Evolutionary conservation across 139 green algal species (phyloP), one percentile per base, ranked within the genome.

Genomic region (Nannochloris sp.): DNA sequence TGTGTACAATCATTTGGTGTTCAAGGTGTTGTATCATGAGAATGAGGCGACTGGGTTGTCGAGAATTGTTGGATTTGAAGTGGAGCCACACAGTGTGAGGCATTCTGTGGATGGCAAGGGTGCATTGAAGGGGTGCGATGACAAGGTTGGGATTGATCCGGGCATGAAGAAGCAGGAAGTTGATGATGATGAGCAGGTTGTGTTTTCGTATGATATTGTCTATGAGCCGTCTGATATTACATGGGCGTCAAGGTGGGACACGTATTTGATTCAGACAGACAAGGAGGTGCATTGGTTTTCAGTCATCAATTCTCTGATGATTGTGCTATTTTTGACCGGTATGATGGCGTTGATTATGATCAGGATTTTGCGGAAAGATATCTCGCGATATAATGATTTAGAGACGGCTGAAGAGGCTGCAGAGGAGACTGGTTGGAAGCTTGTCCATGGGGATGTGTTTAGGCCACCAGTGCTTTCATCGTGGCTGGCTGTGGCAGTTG

Each of bases 311-410:
- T 91, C 77, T n/a, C 74, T 96, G 43, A 97, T 98, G 92, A 97
- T 98, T 56, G 92, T 98, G 63, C 77, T 99, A 8, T 98, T 99
- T 84, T 82, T 99, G 31, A 85, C 79, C 2, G 93, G 87, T 65
- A 98, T 99, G 92, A 88, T 98, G 16, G 93, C 92, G 50, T 95
- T 98, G 85, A 99, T 99, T 81, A 96, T 99, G 87, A 75, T 96
- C 73, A 80, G 93, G 59, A 97, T 89, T 3, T 83, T 99, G 60
- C 83, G 87, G 64, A 78, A 89, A 16, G 92, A 98, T 68, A 97
- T 98, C 72, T 86, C 83, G 11, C 89, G 90, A 74, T 98, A 80
- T 91, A 97, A 98, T 79, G 84, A 96, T 81, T 81, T 98, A 51
- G 92, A 97, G 71, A 86, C 83, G 11, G 78, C 70, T 4, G 92